Base-by-base conservation (phyloP, 306 rosid genomes). In the Calophaca sinica region DNA sequence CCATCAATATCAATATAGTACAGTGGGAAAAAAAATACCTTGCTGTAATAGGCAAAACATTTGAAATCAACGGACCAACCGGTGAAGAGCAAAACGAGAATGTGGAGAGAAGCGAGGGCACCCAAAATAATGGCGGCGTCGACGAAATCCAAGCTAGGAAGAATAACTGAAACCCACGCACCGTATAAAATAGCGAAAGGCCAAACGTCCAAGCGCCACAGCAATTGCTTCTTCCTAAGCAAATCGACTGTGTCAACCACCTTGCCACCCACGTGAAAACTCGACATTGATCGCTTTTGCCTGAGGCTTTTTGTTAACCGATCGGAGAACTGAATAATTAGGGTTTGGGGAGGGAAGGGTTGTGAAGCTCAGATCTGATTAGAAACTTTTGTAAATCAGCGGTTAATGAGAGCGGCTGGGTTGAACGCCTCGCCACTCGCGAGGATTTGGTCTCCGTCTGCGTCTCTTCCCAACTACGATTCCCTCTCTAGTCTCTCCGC, bases 1-100 rank as follows among this genome's bases (percentile, higher is more conserved):
- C 8, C 35, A 67, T 20, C 10, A 46, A 7, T 14, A 67, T 20
- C 10, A 46, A 7, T 14, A 42, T 7, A 1, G 1, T 2, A n/a
- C n/a, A 12, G 5, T 1, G 49, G 4, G 9, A 48, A 50, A 8
- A 48, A 50, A 5, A 36, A 38, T 70, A 96, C 98, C 98, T 90
- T 86, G 80, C 89, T 72, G 59, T 84, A 92, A 61, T 85, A 88
- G 7, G 88, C 92, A 51, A 96, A 86, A 62, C 96, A 96, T 68
- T 85, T 88, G 91, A 96, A 96, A 84, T 92, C 96, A 41, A 96
- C 94, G 1, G 97, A 96, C 99, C 99, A 96, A 71, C 67, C 93
- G 2, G 99, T 96, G 87, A 96, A 92, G 73, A 96, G 90, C 73
- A 85, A 83, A 68, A 89, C 87, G 74, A 96, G 84, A 79, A 96